phyloP scores from a whole-genome alignment of 768 basidiomycete genomes.

The Phaffia australis region DNA sequence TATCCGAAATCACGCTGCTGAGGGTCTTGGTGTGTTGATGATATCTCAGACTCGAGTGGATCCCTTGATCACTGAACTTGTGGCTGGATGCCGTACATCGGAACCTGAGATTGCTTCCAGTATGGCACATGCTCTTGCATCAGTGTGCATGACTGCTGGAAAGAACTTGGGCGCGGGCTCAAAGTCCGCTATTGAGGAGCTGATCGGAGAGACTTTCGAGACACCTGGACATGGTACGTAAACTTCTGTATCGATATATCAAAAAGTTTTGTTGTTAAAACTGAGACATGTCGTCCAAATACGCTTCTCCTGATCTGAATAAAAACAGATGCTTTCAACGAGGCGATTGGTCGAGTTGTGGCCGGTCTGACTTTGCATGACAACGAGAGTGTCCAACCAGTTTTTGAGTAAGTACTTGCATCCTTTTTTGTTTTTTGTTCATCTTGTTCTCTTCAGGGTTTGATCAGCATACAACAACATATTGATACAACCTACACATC shows the following conservation, averaged over 20 bases:
- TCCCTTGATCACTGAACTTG: conserved; percentile 69
- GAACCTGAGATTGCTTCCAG: conserved; percentile 66
- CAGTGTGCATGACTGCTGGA: conserved; percentile 59
- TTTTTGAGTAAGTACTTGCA: conserved; percentile 51
- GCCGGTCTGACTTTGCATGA: conserved; percentile 50
- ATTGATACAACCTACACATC: conserved; percentile 42
- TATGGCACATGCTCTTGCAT: conserved; percentile 62
- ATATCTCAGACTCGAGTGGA: conserved; percentile 44
- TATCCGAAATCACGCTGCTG: conserved; percentile 70
- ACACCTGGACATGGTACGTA: conserved; percentile 55
- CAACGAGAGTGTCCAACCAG: conserved; percentile 52
- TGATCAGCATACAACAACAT: conserved; percentile 53
- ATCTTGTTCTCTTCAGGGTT: conserved; percentile 39
- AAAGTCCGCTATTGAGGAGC: conserved; percentile 58
- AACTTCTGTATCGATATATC: not conserved
- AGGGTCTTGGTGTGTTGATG: conserved; percentile 83
- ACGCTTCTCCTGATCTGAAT: not conserved
- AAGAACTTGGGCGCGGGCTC: conserved; percentile 68
- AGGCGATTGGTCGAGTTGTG: conserved; percentile 54
- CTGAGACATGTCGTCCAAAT: not conserved
- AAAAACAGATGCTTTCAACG: conserved; percentile 58
- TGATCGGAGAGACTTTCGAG: conserved; percentile 68
- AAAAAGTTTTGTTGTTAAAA: not conserved
- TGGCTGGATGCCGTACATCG: conserved; percentile 39
- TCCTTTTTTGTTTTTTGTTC: conserved; percentile 18